A percentile compares a stretch with the other conserved stretches of the same genome.
Conservation (phyloP, 345 rosid species). For the Eucalyptus melliodora region DNA sequence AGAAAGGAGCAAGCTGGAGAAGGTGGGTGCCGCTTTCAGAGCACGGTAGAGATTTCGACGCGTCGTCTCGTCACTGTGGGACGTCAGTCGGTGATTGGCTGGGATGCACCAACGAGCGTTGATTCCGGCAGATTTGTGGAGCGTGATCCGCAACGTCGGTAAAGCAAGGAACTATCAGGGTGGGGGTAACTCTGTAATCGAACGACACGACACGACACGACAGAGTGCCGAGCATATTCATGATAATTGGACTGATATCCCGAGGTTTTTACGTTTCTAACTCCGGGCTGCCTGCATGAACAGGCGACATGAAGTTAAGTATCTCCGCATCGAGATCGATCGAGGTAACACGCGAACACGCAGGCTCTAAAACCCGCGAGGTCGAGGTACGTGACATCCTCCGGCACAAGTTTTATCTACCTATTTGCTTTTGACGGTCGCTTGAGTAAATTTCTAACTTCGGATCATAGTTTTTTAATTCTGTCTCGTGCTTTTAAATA, state of each 20-base stretch:
- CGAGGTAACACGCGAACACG: neutral
- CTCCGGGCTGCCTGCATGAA: neutral
- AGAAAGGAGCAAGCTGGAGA: neutral
- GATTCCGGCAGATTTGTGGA: neutral
- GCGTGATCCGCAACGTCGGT: neutral
- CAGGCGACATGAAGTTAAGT: neutral
- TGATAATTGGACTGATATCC: neutral
- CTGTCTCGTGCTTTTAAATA: neutral
- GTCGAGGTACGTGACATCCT: neutral
- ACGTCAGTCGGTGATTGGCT: neutral
- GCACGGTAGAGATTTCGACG: neutral
- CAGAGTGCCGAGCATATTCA: neutral
- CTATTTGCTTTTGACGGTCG: neutral
- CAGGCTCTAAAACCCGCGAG: neutral
- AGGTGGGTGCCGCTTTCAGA: neutral
- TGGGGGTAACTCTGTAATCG: too few relatives aligned
- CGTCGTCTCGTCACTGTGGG: neutral
- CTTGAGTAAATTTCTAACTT: neutral
- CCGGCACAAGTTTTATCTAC: neutral
- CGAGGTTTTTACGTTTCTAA: neutral
- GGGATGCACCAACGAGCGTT: neutral
- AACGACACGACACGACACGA: neutral
- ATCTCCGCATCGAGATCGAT: neutral
- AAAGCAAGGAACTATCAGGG: too few relatives aligned
- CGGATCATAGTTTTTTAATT: neutral